Evolutionary conservation across 495 filamentous ascomycete genomes (phyloP).

Genomic region (Jackrogersella multiformis): DNA sequence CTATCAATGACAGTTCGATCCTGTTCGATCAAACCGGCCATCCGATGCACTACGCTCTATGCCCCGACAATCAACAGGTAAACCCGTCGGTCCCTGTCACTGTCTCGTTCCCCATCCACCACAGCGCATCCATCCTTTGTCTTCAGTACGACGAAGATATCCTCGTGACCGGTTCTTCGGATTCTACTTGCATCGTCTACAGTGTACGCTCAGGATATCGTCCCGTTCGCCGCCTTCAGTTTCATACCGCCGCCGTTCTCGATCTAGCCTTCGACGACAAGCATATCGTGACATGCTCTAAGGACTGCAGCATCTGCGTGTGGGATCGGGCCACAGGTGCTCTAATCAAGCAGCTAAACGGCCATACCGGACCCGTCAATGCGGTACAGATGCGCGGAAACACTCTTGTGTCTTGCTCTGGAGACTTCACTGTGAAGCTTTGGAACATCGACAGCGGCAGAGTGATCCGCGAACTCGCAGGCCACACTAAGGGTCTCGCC

Average conservation of each 20-base stretch:
- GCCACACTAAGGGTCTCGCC: constrained; percentile 88
- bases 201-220: constrained; percentile 77
- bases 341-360: constrained; percentile 76
- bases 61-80: constrained; percentile 53
- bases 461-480: constrained; percentile 85
- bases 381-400: constrained; percentile 93
- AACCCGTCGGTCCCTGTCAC: constrained; percentile 57
- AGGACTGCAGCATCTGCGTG: constrained; percentile 89
- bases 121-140: constrained; percentile 91
- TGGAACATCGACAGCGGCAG: constrained; percentile 91
- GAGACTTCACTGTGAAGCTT: constrained; percentile 89
- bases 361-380: constrained; percentile 92
- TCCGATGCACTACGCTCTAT: constrained; percentile 57
- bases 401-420: constrained; percentile 88
- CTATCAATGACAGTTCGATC: constrained; percentile 55
- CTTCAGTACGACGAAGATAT: constrained; percentile 92
- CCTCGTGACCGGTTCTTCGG: constrained; percentile 93
- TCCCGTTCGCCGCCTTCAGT: constrained; percentile 76
- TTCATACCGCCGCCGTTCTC: constrained; percentile 86
- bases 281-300: constrained; percentile 95
- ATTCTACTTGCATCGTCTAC: constrained; percentile 92
- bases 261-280: constrained; percentile 91
- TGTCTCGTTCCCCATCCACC: constrained; percentile 64
- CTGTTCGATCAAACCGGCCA: constrained; percentile 55
- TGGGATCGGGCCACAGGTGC: constrained; percentile 86